Base-by-base conservation (phyloP, 176 grass and related monocot species). In the Echinochloa phyllopogon region DNA sequence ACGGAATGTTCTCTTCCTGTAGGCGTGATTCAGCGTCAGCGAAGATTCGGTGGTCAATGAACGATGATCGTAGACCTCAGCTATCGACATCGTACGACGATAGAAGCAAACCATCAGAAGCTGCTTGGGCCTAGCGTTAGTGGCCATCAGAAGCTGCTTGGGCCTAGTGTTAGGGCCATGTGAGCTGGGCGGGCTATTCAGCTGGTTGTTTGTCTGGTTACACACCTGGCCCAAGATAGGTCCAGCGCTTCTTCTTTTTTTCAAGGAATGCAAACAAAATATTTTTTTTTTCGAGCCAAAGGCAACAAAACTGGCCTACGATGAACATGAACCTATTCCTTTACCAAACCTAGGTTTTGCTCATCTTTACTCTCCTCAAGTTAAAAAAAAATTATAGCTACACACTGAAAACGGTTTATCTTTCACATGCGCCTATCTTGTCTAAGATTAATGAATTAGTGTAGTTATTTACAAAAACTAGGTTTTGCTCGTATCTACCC, bases 1-100 rank as follows among this genome's bases (percentile, higher is more conserved):
- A 79, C 6, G 58, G 75, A 69, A 66, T 84, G 47, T 33, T 37
- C 9, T 21, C 48, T 16, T 40, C 38, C 50, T 78, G 65, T 66
- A 52, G 6, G 56, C 65, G 23, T 40, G 47, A 20, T 37, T 27
- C 5, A 21, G 40, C 18, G 16, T 33, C n/a, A 15, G 74, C 33
- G 37, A 39, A 49, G 68, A 40, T 74, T 66, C 41, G 49, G 29
- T 23, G 36, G 74, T 50, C 25, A 44, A 60, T 57, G 53, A 9
- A 21, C 53, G 20, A 53, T 58, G 55, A 77, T 24, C 50, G 7
- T 1, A 23, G 18, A 9, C 37, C 24, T 50, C 70, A 48, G 25
- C 5, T 65, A 40, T 89, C 77, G 36, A 68, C 23, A 20, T 71
- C 80, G 2, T 13, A 7, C 17, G 48, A 73, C 21, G 50, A n/a